phyloP scores from a whole-genome alignment of 179 eudicot species.

The Heliamphora pulchella region DNA sequence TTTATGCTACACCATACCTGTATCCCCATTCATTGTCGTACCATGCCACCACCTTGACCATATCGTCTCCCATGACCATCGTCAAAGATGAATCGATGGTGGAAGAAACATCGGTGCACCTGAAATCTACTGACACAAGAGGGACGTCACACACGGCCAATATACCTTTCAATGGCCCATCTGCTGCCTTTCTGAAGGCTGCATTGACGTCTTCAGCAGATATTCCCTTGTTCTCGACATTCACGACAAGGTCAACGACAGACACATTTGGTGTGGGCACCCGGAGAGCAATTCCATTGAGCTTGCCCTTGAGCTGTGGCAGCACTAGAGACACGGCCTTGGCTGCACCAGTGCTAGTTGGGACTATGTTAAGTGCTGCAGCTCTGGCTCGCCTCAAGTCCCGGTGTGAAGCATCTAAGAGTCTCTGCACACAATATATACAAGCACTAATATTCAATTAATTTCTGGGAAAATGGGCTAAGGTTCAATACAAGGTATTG shows the following conservation, averaged over 20 bases:
- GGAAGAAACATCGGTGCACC: slow-evolving; percentile 82
- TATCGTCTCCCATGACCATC: slow-evolving; percentile 99
- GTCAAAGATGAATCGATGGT: slow-evolving; percentile 88
- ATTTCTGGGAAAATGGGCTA: too few relatives aligned
- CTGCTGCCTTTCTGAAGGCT: slow-evolving; percentile 91
- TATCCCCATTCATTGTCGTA: slow-evolving; percentile 96
- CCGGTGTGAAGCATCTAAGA: slow-evolving; percentile 93
- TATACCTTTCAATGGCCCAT: slow-evolving; percentile 74
- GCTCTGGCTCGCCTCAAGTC: slow-evolving; percentile 97
- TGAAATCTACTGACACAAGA: slow-evolving; percentile 87
- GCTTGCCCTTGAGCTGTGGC: slow-evolving; percentile 98
- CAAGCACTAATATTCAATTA: too few relatives aligned
- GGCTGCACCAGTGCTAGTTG: slow-evolving; percentile 98
- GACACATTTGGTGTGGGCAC: slow-evolving; percentile 98
- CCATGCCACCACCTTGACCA: slow-evolving; percentile 97
- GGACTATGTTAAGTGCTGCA: slow-evolving; percentile 95
- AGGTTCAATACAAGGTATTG: fast-evolving
- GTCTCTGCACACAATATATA: slow-evolving; percentile 44
- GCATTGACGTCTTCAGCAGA: slow-evolving; percentile 90
- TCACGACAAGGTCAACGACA: slow-evolving; percentile 88
- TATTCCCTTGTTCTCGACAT: slow-evolving; percentile 72
- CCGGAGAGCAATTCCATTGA: slow-evolving; percentile 96
- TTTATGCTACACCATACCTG: too few relatives aligned
- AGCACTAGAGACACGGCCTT: slow-evolving; percentile 92
- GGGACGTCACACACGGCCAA: slow-evolving; percentile 83